phyloP scores from a whole-genome alignment of 2,329 filamentous ascomycete species.

The Aspergillus eucalypticola region DNA sequence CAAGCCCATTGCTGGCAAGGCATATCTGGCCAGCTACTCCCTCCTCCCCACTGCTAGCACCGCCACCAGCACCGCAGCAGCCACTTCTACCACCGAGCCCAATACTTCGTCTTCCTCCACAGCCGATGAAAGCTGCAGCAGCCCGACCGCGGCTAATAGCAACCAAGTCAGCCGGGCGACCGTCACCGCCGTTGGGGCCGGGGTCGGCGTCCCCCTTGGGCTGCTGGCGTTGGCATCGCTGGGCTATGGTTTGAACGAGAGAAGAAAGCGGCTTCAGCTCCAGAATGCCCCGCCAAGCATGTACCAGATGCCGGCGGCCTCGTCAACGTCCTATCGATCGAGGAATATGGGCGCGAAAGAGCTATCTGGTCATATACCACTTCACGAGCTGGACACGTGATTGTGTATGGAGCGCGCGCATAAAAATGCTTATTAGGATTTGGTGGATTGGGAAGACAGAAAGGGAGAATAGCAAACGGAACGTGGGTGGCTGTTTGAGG shows the following conservation, averaged over 20 bases:
- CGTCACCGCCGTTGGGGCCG: background rate
- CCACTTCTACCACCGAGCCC: background rate
- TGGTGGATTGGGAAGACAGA: too few species aligned
- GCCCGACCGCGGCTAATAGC: background rate
- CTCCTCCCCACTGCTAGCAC: background rate
- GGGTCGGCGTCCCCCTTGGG: background rate
- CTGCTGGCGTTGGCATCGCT: background rate
- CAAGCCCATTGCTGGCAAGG: background rate
- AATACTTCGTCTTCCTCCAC: background rate
- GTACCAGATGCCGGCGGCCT: background rate
- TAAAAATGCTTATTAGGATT: too few species aligned
- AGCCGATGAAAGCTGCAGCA: background rate
- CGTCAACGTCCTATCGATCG: background rate
- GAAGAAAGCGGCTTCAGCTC: background rate
- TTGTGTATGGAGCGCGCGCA: too few species aligned
- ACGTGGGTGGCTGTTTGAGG: too few species aligned
- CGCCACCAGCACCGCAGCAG: background rate
- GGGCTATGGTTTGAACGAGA: background rate
- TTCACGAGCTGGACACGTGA: background rate
- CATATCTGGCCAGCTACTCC: background rate
- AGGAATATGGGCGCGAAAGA: background rate
- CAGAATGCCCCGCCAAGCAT: background rate
- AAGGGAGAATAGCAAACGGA: too few species aligned
- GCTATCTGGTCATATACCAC: background rate
- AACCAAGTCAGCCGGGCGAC: background rate